Conservation (phyloP, 768 basidiomycete species). For the Kwoniella bestiolae region DNA sequence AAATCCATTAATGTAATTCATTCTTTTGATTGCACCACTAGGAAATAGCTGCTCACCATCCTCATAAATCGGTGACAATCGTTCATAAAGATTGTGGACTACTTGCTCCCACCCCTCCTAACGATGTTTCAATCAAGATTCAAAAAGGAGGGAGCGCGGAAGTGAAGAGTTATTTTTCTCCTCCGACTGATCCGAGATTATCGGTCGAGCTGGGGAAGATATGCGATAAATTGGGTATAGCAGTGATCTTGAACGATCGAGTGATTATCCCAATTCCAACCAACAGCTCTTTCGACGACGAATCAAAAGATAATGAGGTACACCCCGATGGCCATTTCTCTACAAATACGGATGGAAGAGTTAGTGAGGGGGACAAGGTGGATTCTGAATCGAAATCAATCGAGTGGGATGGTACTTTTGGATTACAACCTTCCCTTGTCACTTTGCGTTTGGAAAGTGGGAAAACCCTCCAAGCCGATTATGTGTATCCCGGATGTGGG, state of each 20-base stretch:
- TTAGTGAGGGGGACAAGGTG: too few species aligned
- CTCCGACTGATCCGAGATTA: conserved; percentile 39
- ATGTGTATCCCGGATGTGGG: conserved; percentile 48
- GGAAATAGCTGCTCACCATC: conserved; percentile 44
- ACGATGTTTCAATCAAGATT: not conserved
- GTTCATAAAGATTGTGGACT: conserved; percentile 36
- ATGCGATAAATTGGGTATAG: conserved; percentile 37
- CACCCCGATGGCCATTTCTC: too few species aligned
- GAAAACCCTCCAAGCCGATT: conserved; percentile 45
- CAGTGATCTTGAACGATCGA: conserved; percentile 41
- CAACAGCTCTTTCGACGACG: not conserved
- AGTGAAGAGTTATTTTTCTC: conserved; percentile 16
- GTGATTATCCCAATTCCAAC: conserved; percentile 32
- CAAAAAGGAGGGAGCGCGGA: not conserved
- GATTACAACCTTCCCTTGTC: conserved; percentile 34
- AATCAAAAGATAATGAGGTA: too few species aligned
- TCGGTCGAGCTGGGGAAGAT: conserved; percentile 38
- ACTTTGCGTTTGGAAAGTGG: conserved; percentile 39
- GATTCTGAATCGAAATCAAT: too few species aligned
- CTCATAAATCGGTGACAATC: conserved; percentile 45
- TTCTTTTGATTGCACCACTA: too few species aligned
- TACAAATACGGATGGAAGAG: too few species aligned
- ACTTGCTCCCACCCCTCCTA: conserved; percentile 10
- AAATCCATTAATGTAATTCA: too few species aligned
- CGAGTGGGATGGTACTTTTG: conserved; percentile 40